Conservation (phyloP, 768 basidiomycete genomes). For the Trametes cinnabarina region DNA sequence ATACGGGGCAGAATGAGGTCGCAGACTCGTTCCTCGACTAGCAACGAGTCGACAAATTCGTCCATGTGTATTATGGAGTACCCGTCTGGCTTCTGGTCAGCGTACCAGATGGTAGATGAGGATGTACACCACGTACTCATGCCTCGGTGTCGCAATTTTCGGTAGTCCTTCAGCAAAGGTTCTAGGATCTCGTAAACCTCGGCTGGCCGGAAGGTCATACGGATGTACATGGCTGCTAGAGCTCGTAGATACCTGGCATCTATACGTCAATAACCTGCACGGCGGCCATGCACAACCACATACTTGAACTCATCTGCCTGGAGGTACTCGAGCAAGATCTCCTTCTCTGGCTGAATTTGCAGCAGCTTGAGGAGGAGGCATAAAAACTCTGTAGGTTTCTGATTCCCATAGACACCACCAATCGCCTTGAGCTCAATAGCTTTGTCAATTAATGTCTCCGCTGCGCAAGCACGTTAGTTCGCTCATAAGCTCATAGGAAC, state of each 20-base stretch:
- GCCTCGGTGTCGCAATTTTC: conserved; percentile 79
- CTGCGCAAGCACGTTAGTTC: too few species aligned
- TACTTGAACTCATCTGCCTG: conserved; percentile 98
- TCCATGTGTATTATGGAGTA: conserved; percentile 87
- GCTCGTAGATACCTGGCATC: conserved; percentile 82
- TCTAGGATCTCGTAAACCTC: conserved; percentile 94
- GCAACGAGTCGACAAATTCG: conserved; percentile 82
- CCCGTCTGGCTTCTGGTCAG: conserved; percentile 55
- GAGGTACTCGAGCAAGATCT: conserved; percentile 93
- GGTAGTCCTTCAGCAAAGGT: conserved; percentile 89
- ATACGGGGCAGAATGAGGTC: conserved; percentile 94
- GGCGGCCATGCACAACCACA: conserved; percentile 31
- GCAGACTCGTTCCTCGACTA: conserved; percentile 90
- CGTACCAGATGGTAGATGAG: neutral
- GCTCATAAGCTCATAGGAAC: too few species aligned
- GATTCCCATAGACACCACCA: conserved; percentile 95
- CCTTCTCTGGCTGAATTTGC: conserved; percentile 97
- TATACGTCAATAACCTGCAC: neutral
- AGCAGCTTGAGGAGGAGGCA: conserved; percentile 91
- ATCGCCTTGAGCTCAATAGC: conserved; percentile 78
- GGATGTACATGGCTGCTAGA: conserved; percentile 88
- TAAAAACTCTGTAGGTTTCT: conserved; percentile 91
- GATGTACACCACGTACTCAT: conserved; percentile 56
- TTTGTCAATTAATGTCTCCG: conserved; percentile 91
- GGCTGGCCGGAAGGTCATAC: conserved; percentile 87